A percentile compares a stretch with the other conserved stretches of the same genome.
Conservation (phyloP, 495 filamentous ascomycete genomes). For the Aspergillus bridgeri region DNA sequence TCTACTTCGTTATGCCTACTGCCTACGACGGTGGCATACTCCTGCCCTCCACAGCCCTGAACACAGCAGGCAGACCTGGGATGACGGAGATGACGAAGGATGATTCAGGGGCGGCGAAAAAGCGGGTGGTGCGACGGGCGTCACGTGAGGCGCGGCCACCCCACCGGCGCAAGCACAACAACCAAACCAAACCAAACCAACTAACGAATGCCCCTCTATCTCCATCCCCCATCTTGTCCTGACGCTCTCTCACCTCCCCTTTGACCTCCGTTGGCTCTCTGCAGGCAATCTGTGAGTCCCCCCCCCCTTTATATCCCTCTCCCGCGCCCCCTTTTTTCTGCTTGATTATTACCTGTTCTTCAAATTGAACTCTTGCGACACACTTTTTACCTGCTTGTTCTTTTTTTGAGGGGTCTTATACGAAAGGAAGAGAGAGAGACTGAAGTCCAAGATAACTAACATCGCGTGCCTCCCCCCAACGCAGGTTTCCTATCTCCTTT, state of each 20-base stretch:
- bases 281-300: neutral
- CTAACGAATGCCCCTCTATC: slow-evolving; percentile 35
- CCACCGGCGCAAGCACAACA: slow-evolving; percentile 40
- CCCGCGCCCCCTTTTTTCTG: neutral
- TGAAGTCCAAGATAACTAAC: slow-evolving; percentile 10
- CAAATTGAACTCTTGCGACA: neutral
- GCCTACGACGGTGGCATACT: neutral
- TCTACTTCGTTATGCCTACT: too few species aligned
- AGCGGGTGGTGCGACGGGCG: slow-evolving; percentile 22
- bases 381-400: neutral
- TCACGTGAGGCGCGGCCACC: slow-evolving; percentile 34
- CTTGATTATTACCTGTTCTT: slow-evolving; percentile 8
- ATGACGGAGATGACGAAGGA: neutral
- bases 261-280: slow-evolving; percentile 6
- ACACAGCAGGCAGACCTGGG: neutral
- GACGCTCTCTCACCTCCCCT: slow-evolving; percentile 14
- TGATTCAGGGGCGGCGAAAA: slow-evolving; percentile 16
- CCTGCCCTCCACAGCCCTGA: neutral
- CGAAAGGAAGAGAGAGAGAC: neutral
- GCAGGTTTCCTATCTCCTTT: slow-evolving; percentile 19
- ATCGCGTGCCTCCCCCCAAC: slow-evolving; percentile 35
- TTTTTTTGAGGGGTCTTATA: neutral
- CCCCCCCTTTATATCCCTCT: neutral
- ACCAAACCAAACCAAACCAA: too few species aligned
- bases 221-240: slow-evolving; percentile 21